Evolutionary conservation across 352 stramenopile genomes (phyloP), one percentile per base, ranked within the genome.

Genomic region (Phytophthora tentaculata): DNA sequence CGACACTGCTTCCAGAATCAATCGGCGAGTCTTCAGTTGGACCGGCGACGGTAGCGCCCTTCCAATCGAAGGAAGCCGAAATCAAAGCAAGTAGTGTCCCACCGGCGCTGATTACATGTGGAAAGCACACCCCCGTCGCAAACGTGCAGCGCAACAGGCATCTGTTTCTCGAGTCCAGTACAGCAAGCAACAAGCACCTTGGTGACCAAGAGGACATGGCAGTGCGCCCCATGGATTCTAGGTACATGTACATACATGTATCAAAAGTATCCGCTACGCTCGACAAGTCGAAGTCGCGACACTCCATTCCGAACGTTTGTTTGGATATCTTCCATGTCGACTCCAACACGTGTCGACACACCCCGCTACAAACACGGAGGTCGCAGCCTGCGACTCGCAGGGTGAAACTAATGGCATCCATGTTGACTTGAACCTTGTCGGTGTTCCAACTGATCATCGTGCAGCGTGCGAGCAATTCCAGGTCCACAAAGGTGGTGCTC

Each of bases 271-370:
- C 59, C 65, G 45, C 57, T 67, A 35, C 39, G 23, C 63, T 71
- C 64, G 49, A 71, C 64, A 61, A 56, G 64, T 71, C 64, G 56
- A 44, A 61, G 64, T 67, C 64, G 64, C 48, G 56, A 71, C 64
- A 71, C 52, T 59, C 63, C 37, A 23, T 48, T 43, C 39, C 39
- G 29, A 64, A 64, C 55, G 54, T 19, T 49, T 54, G 48, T n/a
- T 61, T 67, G 43, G 59, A 67, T 61, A 61, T 60, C 29, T 65
- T 23, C 41, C 39, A 56, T 32, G 64, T 56, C 64, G 64, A 67
- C 64, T 47, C 28, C 56, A 61, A 51, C 56, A 65, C n/a, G n/a
- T 70, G 63, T 56, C 39, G 48, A 52, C 10, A 55, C 47, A 7
- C n/a, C 19, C 19, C 9, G 19, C 59, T 54, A 54, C 50, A 48